Evolutionary conservation across 2,329 filamentous ascomycete genomes (phyloP), one percentile per base, ranked within the genome.

Genomic region (Penicillium sp.): DNA sequence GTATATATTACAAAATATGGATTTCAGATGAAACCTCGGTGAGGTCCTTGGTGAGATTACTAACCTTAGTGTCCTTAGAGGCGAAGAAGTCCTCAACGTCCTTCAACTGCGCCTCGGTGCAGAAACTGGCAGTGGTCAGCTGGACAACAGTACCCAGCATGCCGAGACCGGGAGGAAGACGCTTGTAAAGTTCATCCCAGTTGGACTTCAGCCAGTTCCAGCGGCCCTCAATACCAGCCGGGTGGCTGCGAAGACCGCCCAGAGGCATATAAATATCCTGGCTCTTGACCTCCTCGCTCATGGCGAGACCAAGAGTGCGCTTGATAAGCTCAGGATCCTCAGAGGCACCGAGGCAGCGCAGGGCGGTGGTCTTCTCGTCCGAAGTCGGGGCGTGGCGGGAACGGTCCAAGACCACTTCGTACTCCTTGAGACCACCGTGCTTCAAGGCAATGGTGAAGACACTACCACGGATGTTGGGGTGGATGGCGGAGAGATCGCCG

Each of bases 191-290:
- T 31, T 81, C 77, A n/a, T 87, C 86, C 89, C 91, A 97, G 72
- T 95, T 93, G 58, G 83, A 77, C 65, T 83, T 86, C 75, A 95
- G 77, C 87, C 88, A 97, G 17, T 68, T 70, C 78, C 86, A 96
- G 50, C 95, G 78, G 7, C 86, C 86, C 50, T 86, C 75, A 49
- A 95, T 85, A 58, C 91, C 91, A 38, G 83, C 81, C 7, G 82
- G 74, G 65, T 94, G 88, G 46, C 80, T 80, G 51, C 90, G 82
- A 26, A 97, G 79, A 7, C 87, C 87, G 31, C 82, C 80, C 34
- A 93, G 80, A 1, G 91, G 90, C 66, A 95, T 82, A 73, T 95
- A 96, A 57, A 96, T 83, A 68, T 97, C 91, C 69, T 96, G 91
- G 57, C 87, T 88, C 76, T 94, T 95, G 70, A 96, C 85, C 58